Evolutionary conservation across 139 green algal species (phyloP), one percentile per base, ranked within the genome.

Genomic region (Closterium sp.): DNA sequence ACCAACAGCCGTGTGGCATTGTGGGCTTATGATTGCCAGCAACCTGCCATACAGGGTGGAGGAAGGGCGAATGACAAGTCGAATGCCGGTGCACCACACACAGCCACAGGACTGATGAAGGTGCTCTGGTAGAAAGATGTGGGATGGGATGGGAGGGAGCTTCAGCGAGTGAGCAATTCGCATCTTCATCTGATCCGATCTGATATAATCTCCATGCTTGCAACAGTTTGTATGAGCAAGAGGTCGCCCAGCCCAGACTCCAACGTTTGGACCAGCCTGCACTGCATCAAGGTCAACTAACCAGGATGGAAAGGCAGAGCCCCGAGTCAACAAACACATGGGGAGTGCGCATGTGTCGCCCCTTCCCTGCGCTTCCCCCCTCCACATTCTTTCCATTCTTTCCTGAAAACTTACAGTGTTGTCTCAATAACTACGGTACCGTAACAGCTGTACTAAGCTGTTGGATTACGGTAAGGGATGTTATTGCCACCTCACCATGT

Each of bases 201-300:
- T 27, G 62, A 27, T 79, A 13, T 27, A 13, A 93, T 87, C 91
- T 99, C 97, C 95, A 99, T 97, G 95, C 99, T 99, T 96, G 99
- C 98, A 88, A 99, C 96, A 95, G 99, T 96, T 94, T 91, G 94
- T 91, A 2, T 97, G 97, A 93, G 79, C 21, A 27, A 50, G 27
- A 94, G 28, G 29, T 94, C 91, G 6, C 91, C 91, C 31, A 93
- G n/a, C 91, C 86, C 94, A 13, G 13, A 38, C 79, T 89, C 70
- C 27, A 89, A 50, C 30, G 89, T 62, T 45, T 90, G 38, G 7
- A 24, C 5, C 91, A 92, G 92, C 88, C n/a, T 30, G 62, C 11
- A 9, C 38, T 50, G 38, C 38, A 50, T 13, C 11, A 79, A 6
- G 27, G 9, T 17, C n/a, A 31, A 87, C 79, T 2, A 31, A 87